A percentile compares a stretch with the other conserved stretches of the same genome.
Evolutionary conservation across 1,284 basidiomycete genomes (phyloP).

Genomic region (Farysia itapuensis): DNA sequence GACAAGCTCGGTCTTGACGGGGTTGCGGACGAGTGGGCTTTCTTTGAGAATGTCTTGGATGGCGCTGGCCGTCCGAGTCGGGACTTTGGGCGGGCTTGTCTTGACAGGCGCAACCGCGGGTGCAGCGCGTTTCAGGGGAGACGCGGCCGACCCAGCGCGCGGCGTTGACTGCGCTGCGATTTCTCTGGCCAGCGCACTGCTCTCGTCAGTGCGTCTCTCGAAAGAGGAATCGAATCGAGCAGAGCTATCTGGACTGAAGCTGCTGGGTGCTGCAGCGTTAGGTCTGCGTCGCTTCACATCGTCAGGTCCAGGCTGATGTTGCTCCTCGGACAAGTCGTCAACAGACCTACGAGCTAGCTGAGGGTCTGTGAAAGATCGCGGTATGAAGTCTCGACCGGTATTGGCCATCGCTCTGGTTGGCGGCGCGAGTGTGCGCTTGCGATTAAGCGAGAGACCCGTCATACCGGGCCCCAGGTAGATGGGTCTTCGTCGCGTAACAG

Average conservation of each 20-base stretch:
- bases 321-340: slow-evolving; percentile 9
- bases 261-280: neutral
- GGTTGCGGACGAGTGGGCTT: slow-evolving; percentile 25
- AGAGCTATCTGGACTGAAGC: slow-evolving; percentile 1
- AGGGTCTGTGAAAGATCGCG: slow-evolving; percentile 28
- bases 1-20: slow-evolving; percentile 46
- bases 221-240: slow-evolving; percentile 22
- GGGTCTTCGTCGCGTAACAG: slow-evolving; percentile 12
- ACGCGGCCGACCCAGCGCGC: neutral
- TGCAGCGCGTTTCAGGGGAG: slow-evolving; percentile 22
- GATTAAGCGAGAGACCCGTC: slow-evolving; percentile 30
- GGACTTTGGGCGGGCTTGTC: slow-evolving; percentile 11
- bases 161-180: slow-evolving; percentile 2
- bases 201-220: slow-evolving; percentile 17
- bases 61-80: slow-evolving; percentile 41
- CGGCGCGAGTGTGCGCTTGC: slow-evolving; percentile 17
- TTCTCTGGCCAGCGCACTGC: slow-evolving; percentile 26
- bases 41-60: slow-evolving; percentile 45
- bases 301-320: slow-evolving; percentile 6
- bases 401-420: slow-evolving; percentile 5
- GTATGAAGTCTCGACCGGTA: slow-evolving; percentile 1
- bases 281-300: slow-evolving; percentile 28
- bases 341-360: slow-evolving; percentile 6
- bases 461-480: slow-evolving; percentile 39
- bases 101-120: slow-evolving; percentile 2